These are phyloP conservation scores for Beauveria varroae DNA, from an alignment of 2,329 filamentous ascomycete species.

Conservation along the genomic window DNA sequence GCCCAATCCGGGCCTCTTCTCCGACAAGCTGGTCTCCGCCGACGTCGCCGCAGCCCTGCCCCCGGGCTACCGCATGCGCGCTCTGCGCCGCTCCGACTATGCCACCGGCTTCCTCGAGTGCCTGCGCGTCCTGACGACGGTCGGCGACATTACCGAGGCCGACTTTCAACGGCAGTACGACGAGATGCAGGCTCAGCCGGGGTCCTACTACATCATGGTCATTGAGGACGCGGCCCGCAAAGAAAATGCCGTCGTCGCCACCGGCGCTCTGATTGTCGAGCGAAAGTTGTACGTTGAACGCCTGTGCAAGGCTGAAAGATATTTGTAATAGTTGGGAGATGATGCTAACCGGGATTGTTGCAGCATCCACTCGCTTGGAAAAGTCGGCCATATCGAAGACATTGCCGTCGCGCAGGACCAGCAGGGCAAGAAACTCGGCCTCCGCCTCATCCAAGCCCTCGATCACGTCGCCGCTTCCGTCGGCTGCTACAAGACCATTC, in stretches of 20 bases:
- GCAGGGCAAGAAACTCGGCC: conserved; percentile 92
- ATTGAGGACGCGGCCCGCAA: conserved; percentile 61
- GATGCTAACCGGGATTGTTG: neutral
- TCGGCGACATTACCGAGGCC: conserved; percentile 73
- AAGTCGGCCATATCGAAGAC: conserved; percentile 94
- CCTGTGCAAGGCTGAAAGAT: neutral
- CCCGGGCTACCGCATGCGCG: conserved; percentile 72
- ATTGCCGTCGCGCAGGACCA: conserved; percentile 93
- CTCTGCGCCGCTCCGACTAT: conserved; percentile 73
- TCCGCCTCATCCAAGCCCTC: conserved; percentile 88
- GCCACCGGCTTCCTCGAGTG: conserved; percentile 81
- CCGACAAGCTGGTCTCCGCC: conserved; percentile 67
- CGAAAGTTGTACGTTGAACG: conserved; percentile 70
- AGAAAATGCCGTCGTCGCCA: conserved; percentile 69
- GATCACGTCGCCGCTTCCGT: conserved; percentile 81
- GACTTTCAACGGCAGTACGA: conserved; percentile 75
- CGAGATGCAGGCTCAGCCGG: conserved; percentile 66
- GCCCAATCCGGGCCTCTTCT: conserved; percentile 57
- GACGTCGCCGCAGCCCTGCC: conserved; percentile 66
- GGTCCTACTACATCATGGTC: conserved; percentile 76
- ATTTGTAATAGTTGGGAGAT: conserved; percentile 12
- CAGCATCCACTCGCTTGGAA: conserved; percentile 71
- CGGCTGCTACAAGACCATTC: conserved; percentile 94
- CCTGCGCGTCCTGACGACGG: conserved; percentile 82
- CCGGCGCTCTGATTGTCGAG: conserved; percentile 84